A percentile compares a stretch with the other conserved stretches of the same genome.
Conservation (phyloP, 1,284 basidiomycete species). For the Cryptococcus hybrid region DNA sequence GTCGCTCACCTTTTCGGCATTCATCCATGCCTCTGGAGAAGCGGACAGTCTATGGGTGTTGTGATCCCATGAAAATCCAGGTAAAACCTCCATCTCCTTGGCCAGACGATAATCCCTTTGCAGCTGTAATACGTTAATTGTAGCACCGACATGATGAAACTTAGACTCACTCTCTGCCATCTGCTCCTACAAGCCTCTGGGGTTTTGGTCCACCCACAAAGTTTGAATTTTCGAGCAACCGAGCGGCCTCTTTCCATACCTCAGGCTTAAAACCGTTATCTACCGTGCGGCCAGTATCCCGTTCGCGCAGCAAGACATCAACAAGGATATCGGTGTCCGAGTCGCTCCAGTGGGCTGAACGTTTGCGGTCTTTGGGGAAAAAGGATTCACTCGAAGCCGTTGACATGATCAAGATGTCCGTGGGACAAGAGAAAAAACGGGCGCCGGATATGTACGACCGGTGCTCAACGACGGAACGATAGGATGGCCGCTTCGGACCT, state of each 20-base stretch:
- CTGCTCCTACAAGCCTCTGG: constrained; percentile 44
- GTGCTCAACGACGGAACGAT: no score
- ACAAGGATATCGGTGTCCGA: constrained; percentile 35
- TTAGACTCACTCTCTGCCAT: constrained; percentile 37
- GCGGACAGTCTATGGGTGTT: constrained; percentile 25
- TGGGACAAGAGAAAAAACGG: no score
- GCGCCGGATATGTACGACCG: no score
- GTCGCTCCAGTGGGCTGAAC: constrained; percentile 43
- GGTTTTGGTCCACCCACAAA: constrained; percentile 40
- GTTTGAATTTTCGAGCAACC: constrained; percentile 22
- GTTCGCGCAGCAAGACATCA: constrained; percentile 27
- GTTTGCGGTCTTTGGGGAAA: constrained; percentile 32
- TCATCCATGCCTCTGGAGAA: constrained; percentile 29
- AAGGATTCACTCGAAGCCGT: no score
- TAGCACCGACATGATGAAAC: background rate
- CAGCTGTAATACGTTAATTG: constrained; percentile 13
- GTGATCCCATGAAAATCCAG: constrained; percentile 34
- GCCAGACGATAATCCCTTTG: constrained; percentile 43
- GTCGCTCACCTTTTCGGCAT: constrained; percentile 27
- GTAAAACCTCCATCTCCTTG: constrained; percentile 30
- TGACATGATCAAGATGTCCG: no score
- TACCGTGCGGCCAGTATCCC: constrained; percentile 33
- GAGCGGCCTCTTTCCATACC: constrained; percentile 38
- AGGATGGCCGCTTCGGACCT: no score
- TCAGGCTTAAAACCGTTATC: constrained; percentile 46